Evolutionary conservation across 73 alveolate genomes (phyloP), one percentile per base, ranked within the genome.

Genomic region (Uronychia binucleata): DNA sequence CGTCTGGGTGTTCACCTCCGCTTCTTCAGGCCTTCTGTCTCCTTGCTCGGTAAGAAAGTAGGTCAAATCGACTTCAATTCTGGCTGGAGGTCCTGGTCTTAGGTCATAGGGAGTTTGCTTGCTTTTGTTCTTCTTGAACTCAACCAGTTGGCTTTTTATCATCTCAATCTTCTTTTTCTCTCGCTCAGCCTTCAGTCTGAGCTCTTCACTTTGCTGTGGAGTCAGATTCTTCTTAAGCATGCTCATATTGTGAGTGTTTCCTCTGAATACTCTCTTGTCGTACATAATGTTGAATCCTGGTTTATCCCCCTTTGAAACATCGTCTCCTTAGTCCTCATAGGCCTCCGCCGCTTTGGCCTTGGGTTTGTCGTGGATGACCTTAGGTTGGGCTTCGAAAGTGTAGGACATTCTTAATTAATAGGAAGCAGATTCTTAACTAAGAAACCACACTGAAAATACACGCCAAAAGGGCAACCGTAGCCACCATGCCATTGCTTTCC

Each of bases 41-140:
- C 86, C 78, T 35, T 91, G 86, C 46, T 95, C 98, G n/a, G 99
- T 95, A 75, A 95, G 79, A 89, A 95, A 95, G 82, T 94, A 95
- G 28, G 93, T 90, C 29, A 95, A 84, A 86, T 95, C 97, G 0
- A 95, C 99, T 57, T 95, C 96, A 31, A 95, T 95, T 79, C 97
- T 85, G 30, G 97, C 97, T 77, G 97, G 94, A 0, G 99, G 97
- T 31, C 97, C 96, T 14, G 99, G 98, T 57, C 97, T 90, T 33
- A 95, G 82, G 79, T 95, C 99, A 82, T 95, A 95, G 34, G 97
- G 94, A 32, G 95, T 84, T 58, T 90, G 88, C 83, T 92, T 93
- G 59, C 84, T 91, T 89, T 87, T 80, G 59, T 87, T 91, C 32
- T 92, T 95, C 81, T 93, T 94, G 94, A 94, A 95, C 57, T 88